Percentiles rank a stretch among this genome's conserved stretches.
phyloP scores from a whole-genome alignment of 768 basidiomycete genomes.

The Psilocybe tampanensis region DNA sequence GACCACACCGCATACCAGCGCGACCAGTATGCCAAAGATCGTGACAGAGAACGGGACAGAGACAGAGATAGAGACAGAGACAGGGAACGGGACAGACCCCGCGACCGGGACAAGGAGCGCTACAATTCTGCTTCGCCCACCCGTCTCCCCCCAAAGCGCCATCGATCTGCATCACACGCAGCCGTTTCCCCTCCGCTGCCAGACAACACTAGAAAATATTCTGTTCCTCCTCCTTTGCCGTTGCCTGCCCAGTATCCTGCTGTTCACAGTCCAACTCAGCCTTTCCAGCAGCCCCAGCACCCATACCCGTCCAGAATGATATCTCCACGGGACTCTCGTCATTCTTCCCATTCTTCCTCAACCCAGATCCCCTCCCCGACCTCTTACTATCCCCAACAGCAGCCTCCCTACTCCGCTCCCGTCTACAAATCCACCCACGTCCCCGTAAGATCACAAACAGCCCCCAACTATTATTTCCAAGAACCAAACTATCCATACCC shows the following conservation, averaged over 20 bases:
- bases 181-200: constrained; percentile 13
- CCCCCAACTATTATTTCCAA: constrained; percentile 16
- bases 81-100: constrained; percentile 12
- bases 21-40: constrained; percentile 5
- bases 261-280: neutral
- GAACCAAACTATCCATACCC: constrained; percentile 16
- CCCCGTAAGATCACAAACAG: constrained; percentile 13
- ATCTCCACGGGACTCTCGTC: constrained; percentile 27
- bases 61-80: constrained; percentile 17
- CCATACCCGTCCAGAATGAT: constrained; percentile 17
- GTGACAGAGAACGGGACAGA: constrained; percentile 16
- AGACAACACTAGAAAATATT: constrained; percentile 17
- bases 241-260: constrained; percentile 8
- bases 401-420: constrained; percentile 18
- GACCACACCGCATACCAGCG: neutral
- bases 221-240: constrained; percentile 21
- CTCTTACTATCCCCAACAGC: constrained; percentile 21
- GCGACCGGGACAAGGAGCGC: constrained; percentile 15
- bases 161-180: constrained; percentile 27
- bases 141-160: constrained; percentile 14
- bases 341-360: constrained; percentile 28
- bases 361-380: constrained; percentile 23
- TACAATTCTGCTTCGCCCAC: constrained; percentile 5
- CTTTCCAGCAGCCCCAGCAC: constrained; percentile 8
- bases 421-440: constrained; percentile 13